Evolutionary conservation across 768 basidiomycete genomes (phyloP), one percentile per base, ranked within the genome.

Genomic region (Coprinopsis marcescibilis): DNA sequence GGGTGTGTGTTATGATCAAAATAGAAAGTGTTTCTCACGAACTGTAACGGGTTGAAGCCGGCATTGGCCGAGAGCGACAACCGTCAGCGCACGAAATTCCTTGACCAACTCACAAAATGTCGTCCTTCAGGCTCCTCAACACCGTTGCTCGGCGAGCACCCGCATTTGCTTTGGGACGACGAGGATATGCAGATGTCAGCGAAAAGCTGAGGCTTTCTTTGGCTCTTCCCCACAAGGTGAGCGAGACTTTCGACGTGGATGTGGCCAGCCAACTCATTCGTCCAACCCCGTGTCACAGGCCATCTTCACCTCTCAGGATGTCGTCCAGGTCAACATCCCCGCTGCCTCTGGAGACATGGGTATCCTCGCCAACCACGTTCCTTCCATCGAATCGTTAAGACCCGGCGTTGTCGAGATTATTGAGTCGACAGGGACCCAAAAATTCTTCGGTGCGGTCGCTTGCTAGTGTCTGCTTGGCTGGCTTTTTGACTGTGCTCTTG

Each of bases 321-420:
- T 97, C 49, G 81, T 89, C 17, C 95, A 98, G 68, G 95, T 99
- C 56, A 97, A 97, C 72, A 72, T 97, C 57, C 72, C 93, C 27
- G 96, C 93, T 32, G 89, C 84, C 46, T 84, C 90, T 2, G 96
- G 96, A 60, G 94, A 97, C 69, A 97, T 98, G 93, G 96, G 96
- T 75, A 89, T 99, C 58, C 83, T 99, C 51, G 91, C 95, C 57
- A 96, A 95, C 77, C 96, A 99, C 70, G 93, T 97, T 46, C 86
- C 96, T 24, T 88, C 92, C n/a, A 87, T 98, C 49, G 96, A 99
- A 67, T 77, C 95, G 39, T 76, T 99, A 45, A 88, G 89, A 61
- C 87, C 96, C 33, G 96, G 96, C 63, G 76, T 98, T 48, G 74
- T 99, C 44, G 96, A 99, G 68, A 85, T 99, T 56, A 80, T 98